Evolutionary conservation across 129 eudicot species (phyloP).

Genomic region (Saussurea involucrata): DNA sequence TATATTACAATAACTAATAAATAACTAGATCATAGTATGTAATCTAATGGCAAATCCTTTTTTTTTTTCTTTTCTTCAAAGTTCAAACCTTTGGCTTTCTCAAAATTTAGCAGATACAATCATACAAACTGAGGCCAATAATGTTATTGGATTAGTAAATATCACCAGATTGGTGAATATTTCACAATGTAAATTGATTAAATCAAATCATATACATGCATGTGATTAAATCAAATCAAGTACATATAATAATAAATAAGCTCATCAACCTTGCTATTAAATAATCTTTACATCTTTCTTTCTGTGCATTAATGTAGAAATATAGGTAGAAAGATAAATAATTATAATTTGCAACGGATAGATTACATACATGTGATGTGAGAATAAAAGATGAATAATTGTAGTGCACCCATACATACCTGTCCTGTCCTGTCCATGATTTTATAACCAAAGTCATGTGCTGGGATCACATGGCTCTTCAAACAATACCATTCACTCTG

Average conservation of each 20-base stretch:
- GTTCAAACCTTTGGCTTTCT: too few species aligned
- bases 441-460: constrained; percentile 35
- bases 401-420: constrained; percentile 29
- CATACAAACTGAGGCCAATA: too few species aligned
- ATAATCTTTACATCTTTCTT: not conserved
- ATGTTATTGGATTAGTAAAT: not conserved
- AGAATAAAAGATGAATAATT: constrained; percentile 38
- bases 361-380: constrained; percentile 33
- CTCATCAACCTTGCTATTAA: not conserved
- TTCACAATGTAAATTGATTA: not conserved
- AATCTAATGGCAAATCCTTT: too few species aligned
- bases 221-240: too few species aligned
- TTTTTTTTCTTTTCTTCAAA: too few species aligned
- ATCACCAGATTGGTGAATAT: not conserved
- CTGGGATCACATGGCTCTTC: constrained; percentile 33
- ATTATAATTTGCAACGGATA: constrained; percentile 21
- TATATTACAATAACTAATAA: too few species aligned
- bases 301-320: not conserved
- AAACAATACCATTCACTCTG: constrained; percentile 20
- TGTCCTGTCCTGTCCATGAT: constrained; percentile 32
- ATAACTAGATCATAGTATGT: too few species aligned
- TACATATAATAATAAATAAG: not conserved
- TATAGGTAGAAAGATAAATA: constrained; percentile 5
- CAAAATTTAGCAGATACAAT: too few species aligned
- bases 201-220: not conserved